phyloP scores from a whole-genome alignment of 129 eudicot species.

The Chrysanthemum makinoi region DNA sequence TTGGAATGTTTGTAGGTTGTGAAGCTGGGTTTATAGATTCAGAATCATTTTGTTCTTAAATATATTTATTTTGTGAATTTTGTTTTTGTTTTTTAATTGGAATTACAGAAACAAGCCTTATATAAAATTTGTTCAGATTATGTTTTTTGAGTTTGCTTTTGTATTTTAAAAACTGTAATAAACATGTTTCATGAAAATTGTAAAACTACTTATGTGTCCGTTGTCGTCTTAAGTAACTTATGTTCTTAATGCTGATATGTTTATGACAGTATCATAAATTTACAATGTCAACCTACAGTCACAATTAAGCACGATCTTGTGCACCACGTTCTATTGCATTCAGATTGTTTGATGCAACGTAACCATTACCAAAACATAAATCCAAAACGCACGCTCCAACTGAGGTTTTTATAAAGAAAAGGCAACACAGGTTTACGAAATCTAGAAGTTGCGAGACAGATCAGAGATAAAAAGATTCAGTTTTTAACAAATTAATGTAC shows the following conservation, averaged over 20 bases:
- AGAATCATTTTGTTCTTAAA: conserved; percentile 34
- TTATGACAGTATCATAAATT: background rate
- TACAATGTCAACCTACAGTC: background rate
- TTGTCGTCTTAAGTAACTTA: background rate
- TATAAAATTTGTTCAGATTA: conserved; percentile 25
- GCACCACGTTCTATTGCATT: background rate
- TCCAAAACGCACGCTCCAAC: background rate
- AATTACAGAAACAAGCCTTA: conserved; percentile 17
- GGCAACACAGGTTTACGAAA: background rate
- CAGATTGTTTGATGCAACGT: background rate
- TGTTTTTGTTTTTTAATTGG: conserved; percentile 18
- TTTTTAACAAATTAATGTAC: background rate
- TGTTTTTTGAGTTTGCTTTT: conserved; percentile 32
- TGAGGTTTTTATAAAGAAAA: background rate
- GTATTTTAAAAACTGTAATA: conserved; percentile 18
- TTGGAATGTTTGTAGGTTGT: conserved; percentile 26
- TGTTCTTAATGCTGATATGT: background rate
- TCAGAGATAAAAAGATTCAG: background rate
- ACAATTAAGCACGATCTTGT: background rate
- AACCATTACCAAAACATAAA: background rate
- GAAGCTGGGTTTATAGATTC: conserved; percentile 31
- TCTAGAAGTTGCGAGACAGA: too few relatives aligned
- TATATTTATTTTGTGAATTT: conserved; percentile 35
- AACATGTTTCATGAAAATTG: conserved; percentile 17
- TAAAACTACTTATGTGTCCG: conserved; percentile 25